These are phyloP conservation scores for Lyophyllum decastes DNA, from an alignment of 768 basidiomycete genomes.

Conservation along the genomic window DNA sequence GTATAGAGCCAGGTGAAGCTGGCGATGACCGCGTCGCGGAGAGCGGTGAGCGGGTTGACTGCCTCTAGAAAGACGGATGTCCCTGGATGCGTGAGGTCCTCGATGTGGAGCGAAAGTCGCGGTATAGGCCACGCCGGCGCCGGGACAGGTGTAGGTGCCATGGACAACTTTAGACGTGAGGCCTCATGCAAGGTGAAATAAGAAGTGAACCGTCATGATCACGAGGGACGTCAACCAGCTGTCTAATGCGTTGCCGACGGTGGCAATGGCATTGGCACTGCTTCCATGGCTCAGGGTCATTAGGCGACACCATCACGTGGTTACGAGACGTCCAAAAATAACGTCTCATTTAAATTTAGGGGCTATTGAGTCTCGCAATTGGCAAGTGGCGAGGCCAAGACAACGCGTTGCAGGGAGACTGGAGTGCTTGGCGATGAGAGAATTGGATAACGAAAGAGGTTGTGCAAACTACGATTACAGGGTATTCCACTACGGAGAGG, in stretches of 20 bases:
- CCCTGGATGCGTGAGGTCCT: constrained; percentile 62
- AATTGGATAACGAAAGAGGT: neutral
- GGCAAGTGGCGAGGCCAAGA: too few species aligned
- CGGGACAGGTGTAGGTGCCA: constrained; percentile 14
- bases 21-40: constrained; percentile 49
- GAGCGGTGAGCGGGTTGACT: constrained; percentile 42
- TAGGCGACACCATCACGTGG: neutral
- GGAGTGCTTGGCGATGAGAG: neutral
- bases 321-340: too few species aligned
- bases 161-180: neutral
- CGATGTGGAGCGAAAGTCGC: constrained; percentile 52
- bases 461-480: neutral
- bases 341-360: too few species aligned
- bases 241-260: too few species aligned
- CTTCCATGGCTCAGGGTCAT: neutral
- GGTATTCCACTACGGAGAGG: neutral
- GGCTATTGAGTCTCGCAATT: too few species aligned
- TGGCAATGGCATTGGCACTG: too few species aligned
- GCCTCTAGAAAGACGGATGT: constrained; percentile 54
- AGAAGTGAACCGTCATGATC: neutral
- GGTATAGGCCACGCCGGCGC: constrained; percentile 52
- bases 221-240: neutral
- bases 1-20: constrained; percentile 48
- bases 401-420: too few species aligned
- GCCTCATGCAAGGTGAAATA: too few species aligned